Conservation (phyloP, 2,329 filamentous ascomycete species). For the Raffaelea ambrosiae region DNA sequence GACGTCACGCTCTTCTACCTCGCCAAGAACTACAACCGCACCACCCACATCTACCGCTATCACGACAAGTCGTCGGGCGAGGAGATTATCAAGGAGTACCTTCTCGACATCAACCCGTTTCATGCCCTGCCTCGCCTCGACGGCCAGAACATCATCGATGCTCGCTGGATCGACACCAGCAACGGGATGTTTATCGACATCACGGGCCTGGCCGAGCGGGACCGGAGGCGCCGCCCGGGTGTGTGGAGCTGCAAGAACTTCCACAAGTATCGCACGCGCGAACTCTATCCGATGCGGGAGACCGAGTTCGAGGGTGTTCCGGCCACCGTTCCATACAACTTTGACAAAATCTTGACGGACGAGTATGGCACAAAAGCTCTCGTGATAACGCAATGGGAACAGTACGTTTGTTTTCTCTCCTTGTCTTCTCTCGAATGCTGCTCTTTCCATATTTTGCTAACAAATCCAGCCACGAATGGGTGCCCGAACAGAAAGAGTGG, state of each 20-base stretch:
- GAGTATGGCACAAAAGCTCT: slow-evolving; percentile 59
- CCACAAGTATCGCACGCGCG: slow-evolving; percentile 61
- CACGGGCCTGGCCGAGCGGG: slow-evolving; percentile 63
- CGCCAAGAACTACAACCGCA: slow-evolving; percentile 59
- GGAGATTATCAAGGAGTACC: slow-evolving; percentile 42
- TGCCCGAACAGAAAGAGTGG: slow-evolving; percentile 51
- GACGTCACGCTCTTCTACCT: slow-evolving; percentile 58
- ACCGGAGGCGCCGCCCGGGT: slow-evolving; percentile 49
- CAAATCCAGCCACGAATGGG: slow-evolving; percentile 49
- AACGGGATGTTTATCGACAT: slow-evolving; percentile 81
- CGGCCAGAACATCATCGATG: slow-evolving; percentile 74
- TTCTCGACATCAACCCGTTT: slow-evolving; percentile 72
- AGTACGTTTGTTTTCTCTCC: slow-evolving; percentile 38
- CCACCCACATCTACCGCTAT: slow-evolving; percentile 49
- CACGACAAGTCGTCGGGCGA: slow-evolving; percentile 30
- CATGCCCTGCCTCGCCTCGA: slow-evolving; percentile 53
- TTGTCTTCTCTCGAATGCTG: neutral
- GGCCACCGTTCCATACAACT: slow-evolving; percentile 61
- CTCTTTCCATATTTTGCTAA: neutral
- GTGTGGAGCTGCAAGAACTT: slow-evolving; percentile 74
- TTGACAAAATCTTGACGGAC: slow-evolving; percentile 54
- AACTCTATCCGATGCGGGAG: slow-evolving; percentile 68
- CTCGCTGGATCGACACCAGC: slow-evolving; percentile 67
- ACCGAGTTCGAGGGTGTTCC: slow-evolving; percentile 67
- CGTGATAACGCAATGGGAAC: slow-evolving; percentile 50